Conservation (phyloP, 179 eudicot species). For the Spinacia oleracea region DNA sequence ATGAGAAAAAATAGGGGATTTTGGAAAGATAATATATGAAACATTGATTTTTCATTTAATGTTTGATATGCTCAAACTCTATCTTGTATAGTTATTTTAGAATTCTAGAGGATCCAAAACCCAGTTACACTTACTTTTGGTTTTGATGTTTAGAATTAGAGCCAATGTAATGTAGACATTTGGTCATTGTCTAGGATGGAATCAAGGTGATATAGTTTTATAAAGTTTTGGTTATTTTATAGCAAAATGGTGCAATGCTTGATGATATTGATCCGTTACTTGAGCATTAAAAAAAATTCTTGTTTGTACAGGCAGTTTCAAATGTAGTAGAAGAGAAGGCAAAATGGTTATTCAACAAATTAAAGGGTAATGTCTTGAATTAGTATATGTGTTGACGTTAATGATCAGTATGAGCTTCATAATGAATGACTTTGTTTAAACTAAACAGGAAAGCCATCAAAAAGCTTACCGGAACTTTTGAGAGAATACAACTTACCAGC, state of each 20-base stretch:
- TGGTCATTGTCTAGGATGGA: neutral
- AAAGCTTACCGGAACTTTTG: constrained; percentile 69
- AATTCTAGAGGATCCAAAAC: no score
- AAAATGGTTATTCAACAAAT: constrained; percentile 84
- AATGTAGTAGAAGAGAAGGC: constrained; percentile 88
- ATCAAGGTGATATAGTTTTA: neutral
- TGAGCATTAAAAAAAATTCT: neutral
- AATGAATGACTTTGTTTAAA: no score
- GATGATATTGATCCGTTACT: neutral
- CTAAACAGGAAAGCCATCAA: constrained; percentile 64
- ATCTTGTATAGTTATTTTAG: no score
- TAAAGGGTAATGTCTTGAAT: constrained; percentile 80
- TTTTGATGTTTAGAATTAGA: neutral
- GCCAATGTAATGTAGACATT: neutral
- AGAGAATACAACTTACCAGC: constrained; percentile 75
- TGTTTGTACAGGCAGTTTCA: constrained; percentile 61
- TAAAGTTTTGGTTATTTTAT: neutral
- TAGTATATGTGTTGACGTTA: no score
- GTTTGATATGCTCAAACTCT: no score
- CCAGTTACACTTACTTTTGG: neutral
- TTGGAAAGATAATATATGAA: no score
- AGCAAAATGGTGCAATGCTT: no score
- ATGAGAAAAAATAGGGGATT: no score
- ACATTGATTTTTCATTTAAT: no score
- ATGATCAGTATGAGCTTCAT: no score